phyloP scores from a whole-genome alignment of 441 rosid species.

The Corymbia citriodora region DNA sequence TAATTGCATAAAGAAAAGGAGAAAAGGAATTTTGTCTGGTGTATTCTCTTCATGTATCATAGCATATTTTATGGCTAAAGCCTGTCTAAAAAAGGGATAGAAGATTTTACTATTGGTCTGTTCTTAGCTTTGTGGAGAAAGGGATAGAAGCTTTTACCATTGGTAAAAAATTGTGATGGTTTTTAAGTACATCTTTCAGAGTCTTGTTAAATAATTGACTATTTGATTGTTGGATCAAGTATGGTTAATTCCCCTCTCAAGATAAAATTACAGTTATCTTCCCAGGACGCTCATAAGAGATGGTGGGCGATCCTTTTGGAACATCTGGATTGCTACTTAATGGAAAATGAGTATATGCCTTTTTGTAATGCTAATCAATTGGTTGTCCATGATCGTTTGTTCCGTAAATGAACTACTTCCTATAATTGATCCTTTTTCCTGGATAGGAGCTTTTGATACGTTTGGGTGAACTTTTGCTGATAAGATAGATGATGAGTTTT shows the following conservation, averaged over 20 bases:
- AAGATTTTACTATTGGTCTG: background rate
- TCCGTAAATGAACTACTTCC: background rate
- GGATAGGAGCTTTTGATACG: background rate
- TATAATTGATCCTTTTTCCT: background rate
- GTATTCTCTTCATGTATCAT: background rate
- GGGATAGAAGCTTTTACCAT: background rate
- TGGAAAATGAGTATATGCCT: background rate
- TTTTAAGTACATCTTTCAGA: background rate
- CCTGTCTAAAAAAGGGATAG: background rate
- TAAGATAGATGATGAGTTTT: background rate
- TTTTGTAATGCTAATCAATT: background rate
- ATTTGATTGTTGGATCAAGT: background rate
- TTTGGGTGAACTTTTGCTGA: background rate
- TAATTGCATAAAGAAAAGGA: background rate
- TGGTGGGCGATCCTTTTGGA: background rate
- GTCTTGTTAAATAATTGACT: background rate
- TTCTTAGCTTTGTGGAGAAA: background rate
- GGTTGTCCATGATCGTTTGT: background rate
- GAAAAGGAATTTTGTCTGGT: background rate
- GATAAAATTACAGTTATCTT: background rate
- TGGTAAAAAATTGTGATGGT: background rate
- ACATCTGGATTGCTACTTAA: background rate
- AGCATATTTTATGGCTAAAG: background rate
- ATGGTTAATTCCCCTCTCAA: background rate
- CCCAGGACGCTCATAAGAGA: background rate